Percentiles rank a stretch among this genome's conserved stretches.
Evolutionary conservation across 2,329 filamentous ascomycete genomes (phyloP).

Genomic region (Colletotrichum gigasporum): DNA sequence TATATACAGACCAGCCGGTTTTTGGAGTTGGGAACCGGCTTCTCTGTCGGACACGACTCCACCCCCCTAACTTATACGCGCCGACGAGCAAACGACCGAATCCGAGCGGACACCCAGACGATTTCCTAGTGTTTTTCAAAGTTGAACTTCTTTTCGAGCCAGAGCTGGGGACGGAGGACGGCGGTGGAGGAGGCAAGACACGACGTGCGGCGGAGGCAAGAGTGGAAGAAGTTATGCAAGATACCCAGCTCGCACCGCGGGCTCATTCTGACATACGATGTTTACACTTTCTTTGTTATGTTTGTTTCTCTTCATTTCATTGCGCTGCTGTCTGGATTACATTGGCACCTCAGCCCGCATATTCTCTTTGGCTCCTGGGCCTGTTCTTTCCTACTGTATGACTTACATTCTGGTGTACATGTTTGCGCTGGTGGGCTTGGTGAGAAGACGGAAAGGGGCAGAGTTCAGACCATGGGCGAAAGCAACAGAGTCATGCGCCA

Average conservation of each 20-base stretch:
- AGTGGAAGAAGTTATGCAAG: constrained; percentile 42
- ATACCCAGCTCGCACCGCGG: constrained; percentile 51
- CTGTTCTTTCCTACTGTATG: constrained; percentile 20
- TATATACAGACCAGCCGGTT: constrained; percentile 11
- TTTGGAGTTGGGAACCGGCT: constrained; percentile 26
- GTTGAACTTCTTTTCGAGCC: constrained; percentile 34
- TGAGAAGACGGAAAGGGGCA: not conserved
- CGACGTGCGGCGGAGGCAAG: constrained; percentile 20
- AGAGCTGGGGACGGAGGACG: constrained; percentile 35
- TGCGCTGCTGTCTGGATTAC: constrained; percentile 26
- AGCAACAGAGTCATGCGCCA: not conserved
- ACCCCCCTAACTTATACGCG: constrained; percentile 30
- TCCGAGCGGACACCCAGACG: constrained; percentile 31
- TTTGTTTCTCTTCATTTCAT: constrained; percentile 25
- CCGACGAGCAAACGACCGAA: constrained; percentile 34
- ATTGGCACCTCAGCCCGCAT: constrained; percentile 5
- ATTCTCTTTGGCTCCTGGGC: not conserved
- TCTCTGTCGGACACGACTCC: constrained; percentile 16
- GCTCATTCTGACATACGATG: constrained; percentile 46
- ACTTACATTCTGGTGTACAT: constrained; percentile 28
- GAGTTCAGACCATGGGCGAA: not conserved
- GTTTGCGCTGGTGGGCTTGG: constrained; percentile 18
- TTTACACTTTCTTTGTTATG: constrained; percentile 31
- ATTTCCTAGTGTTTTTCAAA: constrained; percentile 36
- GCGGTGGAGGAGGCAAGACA: not conserved